A percentile compares a stretch with the other conserved stretches of the same genome.
phyloP scores from a whole-genome alignment of 257 asterid genomes.

The Solanum neorickii region DNA sequence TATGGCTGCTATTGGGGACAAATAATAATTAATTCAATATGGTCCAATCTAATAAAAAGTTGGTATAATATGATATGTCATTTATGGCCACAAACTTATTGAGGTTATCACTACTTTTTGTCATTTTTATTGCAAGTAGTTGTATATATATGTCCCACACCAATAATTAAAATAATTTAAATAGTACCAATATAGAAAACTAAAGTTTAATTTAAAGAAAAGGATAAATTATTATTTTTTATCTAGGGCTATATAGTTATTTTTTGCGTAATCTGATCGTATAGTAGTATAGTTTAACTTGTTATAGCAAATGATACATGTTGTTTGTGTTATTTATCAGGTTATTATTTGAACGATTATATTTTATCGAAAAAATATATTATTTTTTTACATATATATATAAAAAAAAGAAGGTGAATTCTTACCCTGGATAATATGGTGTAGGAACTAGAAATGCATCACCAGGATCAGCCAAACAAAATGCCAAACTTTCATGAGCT shows the following conservation, averaged over 20 bases:
- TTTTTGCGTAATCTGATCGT: not conserved
- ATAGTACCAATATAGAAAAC: not conserved
- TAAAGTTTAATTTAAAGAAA: not conserved
- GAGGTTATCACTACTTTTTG: not conserved
- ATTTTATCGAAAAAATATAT: not conserved
- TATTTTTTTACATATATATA: too few relatives aligned
- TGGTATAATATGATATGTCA: not conserved
- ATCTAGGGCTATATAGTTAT: rapidly evolving
- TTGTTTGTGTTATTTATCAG: not conserved
- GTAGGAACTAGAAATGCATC: constrained; percentile 17
- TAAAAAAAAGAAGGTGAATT: not conserved
- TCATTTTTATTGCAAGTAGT: not conserved
- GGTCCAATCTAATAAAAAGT: not conserved
- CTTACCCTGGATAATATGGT: constrained; percentile 23
- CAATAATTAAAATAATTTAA: not conserved
- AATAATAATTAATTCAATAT: not conserved
- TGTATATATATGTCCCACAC: not conserved
- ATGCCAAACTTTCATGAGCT: constrained; percentile 9
- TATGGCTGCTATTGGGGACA: not conserved
- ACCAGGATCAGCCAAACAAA: constrained; percentile 17
- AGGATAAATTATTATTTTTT: not conserved
- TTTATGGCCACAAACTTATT: not conserved
- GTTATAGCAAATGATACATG: not conserved
- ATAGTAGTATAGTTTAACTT: not conserved
- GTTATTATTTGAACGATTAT: not conserved